These are phyloP conservation scores for Phytopythium sindhum DNA, from an alignment of 352 stramenopile species.

Conservation along the genomic window DNA sequence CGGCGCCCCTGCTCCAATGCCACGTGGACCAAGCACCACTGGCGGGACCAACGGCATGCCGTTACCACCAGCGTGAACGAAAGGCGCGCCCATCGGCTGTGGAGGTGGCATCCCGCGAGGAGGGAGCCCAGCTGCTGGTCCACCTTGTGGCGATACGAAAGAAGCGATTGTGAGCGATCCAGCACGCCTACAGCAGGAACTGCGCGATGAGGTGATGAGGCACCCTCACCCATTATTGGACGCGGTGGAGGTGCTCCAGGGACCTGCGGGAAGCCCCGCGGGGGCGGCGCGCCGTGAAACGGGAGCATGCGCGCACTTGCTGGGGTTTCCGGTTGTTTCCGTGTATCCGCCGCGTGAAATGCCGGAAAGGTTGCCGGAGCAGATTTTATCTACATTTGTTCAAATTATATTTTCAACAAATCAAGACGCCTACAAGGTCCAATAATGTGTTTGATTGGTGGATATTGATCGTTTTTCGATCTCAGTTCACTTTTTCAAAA, in stretches of 20 bases:
- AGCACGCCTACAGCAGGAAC: background rate
- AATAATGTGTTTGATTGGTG: background rate
- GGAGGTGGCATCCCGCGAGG: slow-evolving; percentile 1
- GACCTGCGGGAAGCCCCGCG: slow-evolving; percentile 1
- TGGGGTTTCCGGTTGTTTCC: background rate
- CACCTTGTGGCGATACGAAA: background rate
- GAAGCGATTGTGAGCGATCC: background rate
- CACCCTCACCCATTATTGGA: background rate
- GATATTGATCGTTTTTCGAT: background rate
- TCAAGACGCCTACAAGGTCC: background rate
- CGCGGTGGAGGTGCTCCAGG: background rate
- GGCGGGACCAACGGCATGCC: no score
- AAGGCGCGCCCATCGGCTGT: background rate
- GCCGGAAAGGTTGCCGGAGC: background rate
- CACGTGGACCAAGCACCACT: background rate
- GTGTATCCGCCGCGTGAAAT: background rate
- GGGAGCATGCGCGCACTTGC: slow-evolving; percentile 2
- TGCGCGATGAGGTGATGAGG: background rate
- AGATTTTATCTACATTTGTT: background rate
- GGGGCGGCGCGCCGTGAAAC: background rate
- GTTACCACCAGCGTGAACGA: background rate
- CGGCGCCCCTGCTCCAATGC: background rate
- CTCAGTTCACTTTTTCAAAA: background rate
- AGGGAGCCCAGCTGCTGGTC: background rate
- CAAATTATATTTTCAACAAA: background rate